A percentile compares a stretch with the other conserved stretches of the same genome.
Conservation (phyloP, 2,329 filamentous ascomycete species). For the Xylaria digitata region DNA sequence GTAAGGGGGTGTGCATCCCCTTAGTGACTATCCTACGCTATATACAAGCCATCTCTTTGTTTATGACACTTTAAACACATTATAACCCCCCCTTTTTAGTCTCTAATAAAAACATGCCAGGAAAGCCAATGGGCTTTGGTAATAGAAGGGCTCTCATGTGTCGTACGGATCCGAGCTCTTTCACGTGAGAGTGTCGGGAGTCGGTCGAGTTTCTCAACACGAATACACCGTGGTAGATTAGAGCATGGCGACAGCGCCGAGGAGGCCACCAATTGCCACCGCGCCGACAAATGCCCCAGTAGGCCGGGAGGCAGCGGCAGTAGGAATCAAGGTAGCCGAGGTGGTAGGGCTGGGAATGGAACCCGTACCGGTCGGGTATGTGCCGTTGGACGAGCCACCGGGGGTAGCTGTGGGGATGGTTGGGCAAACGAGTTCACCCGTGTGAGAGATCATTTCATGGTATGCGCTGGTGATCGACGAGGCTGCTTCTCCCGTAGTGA, state of each 20-base stretch:
- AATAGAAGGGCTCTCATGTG: background rate
- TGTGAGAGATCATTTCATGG: conserved; percentile 14
- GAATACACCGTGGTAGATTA: background rate
- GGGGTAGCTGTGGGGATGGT: background rate
- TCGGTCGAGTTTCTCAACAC: background rate
- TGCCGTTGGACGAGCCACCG: conserved; percentile 8
- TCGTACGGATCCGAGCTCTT: background rate
- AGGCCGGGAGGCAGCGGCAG: conserved; percentile 22
- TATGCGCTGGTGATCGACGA: conserved; percentile 14
- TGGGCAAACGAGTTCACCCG: conserved; percentile 17
- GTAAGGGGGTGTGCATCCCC: too few species aligned
- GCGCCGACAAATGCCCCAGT: conserved; percentile 20
- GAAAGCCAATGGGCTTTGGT: background rate
- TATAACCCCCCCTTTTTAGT: background rate
- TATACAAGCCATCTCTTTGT: too few species aligned
- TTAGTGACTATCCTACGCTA: too few species aligned
- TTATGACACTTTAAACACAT: background rate
- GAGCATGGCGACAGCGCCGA: conserved; percentile 20
- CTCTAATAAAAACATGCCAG: background rate
- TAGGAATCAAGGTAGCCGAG: conserved; percentile 10
- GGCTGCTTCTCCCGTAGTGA: conserved; percentile 31
- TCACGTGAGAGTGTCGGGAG: background rate
- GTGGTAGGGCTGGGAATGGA: conserved; percentile 7
- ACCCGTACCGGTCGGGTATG: conserved; percentile 20
- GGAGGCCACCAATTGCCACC: conserved; percentile 20